Conservation (phyloP, 306 rosid genomes). For the Cucumis sativus region Cucumber_9930_V3 NC_026656.2:15161001-15161500, state of each 20-base stretch:
- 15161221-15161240: too few species aligned
- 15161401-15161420: slow-evolving; percentile 84
- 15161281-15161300: too few species aligned
- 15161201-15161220: neutral
- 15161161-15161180: slow-evolving; percentile 84
- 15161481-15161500: slow-evolving; percentile 99
- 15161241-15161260: too few species aligned
- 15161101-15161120: neutral
- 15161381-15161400: slow-evolving; percentile 71
- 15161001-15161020: slow-evolving; percentile 97
- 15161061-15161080: slow-evolving; percentile 7
- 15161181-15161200: slow-evolving; percentile 87
- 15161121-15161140: slow-evolving; percentile 8
- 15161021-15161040: slow-evolving; percentile 83
- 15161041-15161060: slow-evolving; percentile 83
- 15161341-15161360: slow-evolving; percentile 30
- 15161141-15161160: slow-evolving; percentile 77
- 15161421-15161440: slow-evolving; percentile 61
- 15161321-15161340: neutral
- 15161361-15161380: slow-evolving; percentile 60
- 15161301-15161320: neutral
- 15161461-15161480: slow-evolving; percentile 68
- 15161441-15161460: slow-evolving; percentile 61
- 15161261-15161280: too few species aligned
- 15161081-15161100: neutral